Base-by-base conservation (phyloP, 345 rosid species). In the Eucalyptus pauciflora region DNA sequence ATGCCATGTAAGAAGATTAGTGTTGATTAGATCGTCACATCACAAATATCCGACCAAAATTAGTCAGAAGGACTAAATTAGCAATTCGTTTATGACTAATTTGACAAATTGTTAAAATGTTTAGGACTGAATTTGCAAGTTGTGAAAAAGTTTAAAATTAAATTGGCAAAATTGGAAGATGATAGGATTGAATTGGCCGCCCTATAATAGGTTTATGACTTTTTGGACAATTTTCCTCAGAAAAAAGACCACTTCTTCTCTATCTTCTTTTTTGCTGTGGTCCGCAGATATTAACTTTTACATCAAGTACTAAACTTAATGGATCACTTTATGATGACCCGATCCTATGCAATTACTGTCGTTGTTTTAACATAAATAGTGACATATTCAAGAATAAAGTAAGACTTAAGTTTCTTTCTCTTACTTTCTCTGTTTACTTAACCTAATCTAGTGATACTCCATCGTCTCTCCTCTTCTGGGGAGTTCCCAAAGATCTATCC, bases 1-100 rank as follows among this genome's bases (percentile, higher is more conserved):
- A 8, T 0, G 1, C 13, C 12, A 8, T 0, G 3, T 56, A 56
- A 10, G 3, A 56, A 22, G 62, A 9, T 24, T 56, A 24, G 3
- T 1, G 1, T 56, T 56, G 62, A 4, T 24, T 24, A 13, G 29
- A 24, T 56, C 6, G 0, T 56, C 3, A 9, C 29, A 24, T 56
- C 29, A 56, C 62, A 1, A 24, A 24, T 56, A 56, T 56, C 13
- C 0, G 0, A 22, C 62, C 27, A 56, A 56, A 56, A 56, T 56
- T 56, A 56, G 62, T 24, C 0, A 2, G 3, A 56, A 11, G 1
- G 6, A 24, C 5, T 56, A 24, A 56, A 56, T 22, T 4, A 4
- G 6, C 62, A 56, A 56, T 56, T 56, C 0, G 1, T 56, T 56
- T 8, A 56, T 56, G 29, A 56, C 62, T 56, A 56, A 10, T 56